A percentile compares a stretch with the other conserved stretches of the same genome.
phyloP scores from a whole-genome alignment of 1,284 basidiomycete species.

The Macrocystidia cucumis region DNA sequence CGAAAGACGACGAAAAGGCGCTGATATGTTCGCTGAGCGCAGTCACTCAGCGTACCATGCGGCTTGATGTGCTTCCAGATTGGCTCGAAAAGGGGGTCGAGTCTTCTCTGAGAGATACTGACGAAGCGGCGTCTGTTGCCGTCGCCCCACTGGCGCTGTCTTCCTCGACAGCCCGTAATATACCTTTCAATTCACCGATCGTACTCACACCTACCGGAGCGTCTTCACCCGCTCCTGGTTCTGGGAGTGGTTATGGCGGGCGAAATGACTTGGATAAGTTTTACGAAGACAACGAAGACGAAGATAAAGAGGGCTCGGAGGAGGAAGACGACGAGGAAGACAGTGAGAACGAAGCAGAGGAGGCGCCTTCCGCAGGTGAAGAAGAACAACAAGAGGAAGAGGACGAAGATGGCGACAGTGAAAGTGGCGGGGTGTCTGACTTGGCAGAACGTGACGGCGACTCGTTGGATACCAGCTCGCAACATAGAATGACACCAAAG shows the following conservation, averaged over 20 bases:
- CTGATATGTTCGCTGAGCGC: constrained; percentile 50
- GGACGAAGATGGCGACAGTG: neutral
- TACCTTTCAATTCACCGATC: constrained; percentile 28
- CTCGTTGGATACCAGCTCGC: too few species aligned
- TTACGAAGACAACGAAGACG: constrained; percentile 41
- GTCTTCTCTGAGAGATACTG: constrained; percentile 43
- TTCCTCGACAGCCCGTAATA: constrained; percentile 18
- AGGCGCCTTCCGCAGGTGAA: too few species aligned
- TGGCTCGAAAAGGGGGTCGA: constrained; percentile 60
- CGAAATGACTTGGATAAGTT: constrained; percentile 66
- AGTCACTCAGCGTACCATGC: constrained; percentile 44
- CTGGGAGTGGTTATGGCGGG: constrained; percentile 29
- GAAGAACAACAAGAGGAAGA: neutral
- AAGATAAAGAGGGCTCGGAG: constrained; percentile 16
- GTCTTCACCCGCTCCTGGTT: constrained; percentile 31
- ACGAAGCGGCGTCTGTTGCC: constrained; percentile 41
- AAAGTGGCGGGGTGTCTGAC: neutral
- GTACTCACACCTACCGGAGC: constrained; percentile 44
- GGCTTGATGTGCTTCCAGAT: constrained; percentile 42
- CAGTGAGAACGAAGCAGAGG: constrained; percentile 31
- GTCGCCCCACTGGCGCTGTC: constrained; percentile 29
- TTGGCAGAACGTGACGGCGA: neutral
- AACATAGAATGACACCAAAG: too few species aligned
- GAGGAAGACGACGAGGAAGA: constrained; percentile 18
- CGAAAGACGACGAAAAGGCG: constrained; percentile 30